These are phyloP conservation scores for Aquanectria penicillioides DNA, from an alignment of 2,329 filamentous ascomycete genomes.

Conservation along the genomic window DNA sequence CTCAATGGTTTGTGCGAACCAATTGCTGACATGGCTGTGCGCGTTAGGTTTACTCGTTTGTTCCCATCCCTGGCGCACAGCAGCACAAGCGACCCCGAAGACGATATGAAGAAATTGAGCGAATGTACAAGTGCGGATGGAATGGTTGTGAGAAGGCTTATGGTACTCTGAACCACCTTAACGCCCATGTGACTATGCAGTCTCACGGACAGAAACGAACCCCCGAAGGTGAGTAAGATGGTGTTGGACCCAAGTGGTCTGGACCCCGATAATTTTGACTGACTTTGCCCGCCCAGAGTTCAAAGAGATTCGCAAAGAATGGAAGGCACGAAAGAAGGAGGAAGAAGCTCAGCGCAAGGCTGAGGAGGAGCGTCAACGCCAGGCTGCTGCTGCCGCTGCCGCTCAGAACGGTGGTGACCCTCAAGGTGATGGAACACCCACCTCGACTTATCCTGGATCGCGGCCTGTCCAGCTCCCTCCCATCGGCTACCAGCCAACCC, in stretches of 20 bases:
- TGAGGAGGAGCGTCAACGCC: conserved; percentile 82
- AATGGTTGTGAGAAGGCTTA: conserved; percentile 99
- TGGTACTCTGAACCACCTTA: conserved; percentile 95
- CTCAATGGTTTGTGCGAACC: too few species aligned
- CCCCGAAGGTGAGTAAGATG: conserved; percentile 92
- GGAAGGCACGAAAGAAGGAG: conserved; percentile 99
- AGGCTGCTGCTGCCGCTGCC: conserved; percentile 61
- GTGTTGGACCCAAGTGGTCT: too few species aligned
- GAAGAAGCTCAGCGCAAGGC: conserved; percentile 91
- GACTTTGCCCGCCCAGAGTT: conserved; percentile 74
- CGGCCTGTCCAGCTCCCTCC: conserved; percentile 75
- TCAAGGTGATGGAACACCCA: conserved; percentile 55
- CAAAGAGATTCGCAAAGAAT: conserved; percentile 98
- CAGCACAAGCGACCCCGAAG: conserved; percentile 95
- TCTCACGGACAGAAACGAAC: conserved; percentile 94
- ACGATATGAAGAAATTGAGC: conserved; percentile 97
- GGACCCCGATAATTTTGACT: too few species aligned
- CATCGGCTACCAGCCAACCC: conserved; percentile 75
- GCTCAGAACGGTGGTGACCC: conserved; percentile 63
- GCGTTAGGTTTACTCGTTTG: conserved; percentile 90
- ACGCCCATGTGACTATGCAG: conserved; percentile 99
- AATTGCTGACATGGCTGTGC: too few species aligned
- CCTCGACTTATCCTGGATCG: conserved; percentile 66
- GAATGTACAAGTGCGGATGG: conserved; percentile 99
- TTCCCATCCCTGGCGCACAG: conserved; percentile 94